Evolutionary conservation across 257 asterid genomes (phyloP).

Genomic region (Lycium barbarum): DNA sequence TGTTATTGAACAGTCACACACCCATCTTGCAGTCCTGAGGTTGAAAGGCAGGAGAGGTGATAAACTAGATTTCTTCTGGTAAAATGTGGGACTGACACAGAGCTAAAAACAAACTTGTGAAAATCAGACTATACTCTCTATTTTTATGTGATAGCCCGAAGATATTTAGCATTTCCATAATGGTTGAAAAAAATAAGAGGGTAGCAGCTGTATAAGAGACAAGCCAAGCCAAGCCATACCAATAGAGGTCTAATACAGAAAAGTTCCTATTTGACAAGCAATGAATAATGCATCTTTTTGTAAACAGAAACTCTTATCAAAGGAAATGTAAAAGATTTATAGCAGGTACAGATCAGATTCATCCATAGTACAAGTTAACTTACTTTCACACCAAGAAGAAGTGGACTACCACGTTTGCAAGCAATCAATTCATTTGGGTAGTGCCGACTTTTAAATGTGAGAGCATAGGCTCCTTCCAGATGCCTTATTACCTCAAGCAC

Average conservation of each 20-base stretch:
- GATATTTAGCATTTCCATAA: neutral
- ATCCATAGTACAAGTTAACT: conserved; percentile 38
- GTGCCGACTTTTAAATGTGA: conserved; percentile 86
- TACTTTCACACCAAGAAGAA: conserved; percentile 98
- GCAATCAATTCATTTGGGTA: conserved; percentile 97
- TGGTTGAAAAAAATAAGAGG: conserved; percentile 18
- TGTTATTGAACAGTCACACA: conserved; percentile 9
- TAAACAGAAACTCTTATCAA: neutral
- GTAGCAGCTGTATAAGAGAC: neutral
- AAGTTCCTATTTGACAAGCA: conserved; percentile 15
- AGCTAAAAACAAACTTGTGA: neutral
- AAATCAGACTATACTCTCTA: neutral
- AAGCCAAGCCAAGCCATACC: neutral
- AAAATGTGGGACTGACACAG: neutral
- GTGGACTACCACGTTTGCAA: conserved; percentile 98
- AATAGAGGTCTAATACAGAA: neutral
- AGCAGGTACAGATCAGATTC: conserved; percentile 6
- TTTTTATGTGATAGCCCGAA: neutral
- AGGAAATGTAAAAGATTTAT: neutral
- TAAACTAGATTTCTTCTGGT: conserved; percentile 21
- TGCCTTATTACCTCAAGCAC: conserved; percentile 98
- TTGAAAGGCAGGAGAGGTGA: conserved; percentile 2
- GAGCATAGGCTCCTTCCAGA: conserved; percentile 99
- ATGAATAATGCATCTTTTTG: neutral
- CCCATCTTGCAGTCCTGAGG: neutral